Conservation (phyloP, 805 yeast genomes). For the Yarrowia divulgata region DNA sequence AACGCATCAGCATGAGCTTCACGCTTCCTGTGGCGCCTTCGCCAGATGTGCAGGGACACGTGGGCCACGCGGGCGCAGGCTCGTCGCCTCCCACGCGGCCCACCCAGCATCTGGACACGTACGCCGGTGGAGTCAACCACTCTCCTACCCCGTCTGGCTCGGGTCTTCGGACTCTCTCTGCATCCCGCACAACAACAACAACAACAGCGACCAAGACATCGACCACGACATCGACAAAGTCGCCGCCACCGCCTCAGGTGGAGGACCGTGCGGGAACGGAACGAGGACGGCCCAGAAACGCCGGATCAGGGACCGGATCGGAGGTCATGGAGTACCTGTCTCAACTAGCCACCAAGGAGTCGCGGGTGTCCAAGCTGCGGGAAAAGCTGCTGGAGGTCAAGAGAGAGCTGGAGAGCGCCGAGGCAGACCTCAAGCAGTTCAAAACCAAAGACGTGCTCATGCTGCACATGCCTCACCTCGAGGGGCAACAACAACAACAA, state of each 20-base stretch:
- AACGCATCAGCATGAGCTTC: conserved; percentile 36
- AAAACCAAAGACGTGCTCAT: conserved; percentile 45
- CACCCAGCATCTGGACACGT: conserved; percentile 2
- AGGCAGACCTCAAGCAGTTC: conserved; percentile 49
- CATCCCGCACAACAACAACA: background rate
- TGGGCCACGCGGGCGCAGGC: background rate
- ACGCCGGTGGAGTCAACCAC: conserved; percentile 1
- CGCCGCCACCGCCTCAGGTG: conserved; percentile 18
- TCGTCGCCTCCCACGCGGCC: conserved; percentile 11
- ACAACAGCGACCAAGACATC: too few relatives aligned
- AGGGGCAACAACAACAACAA: conserved; percentile 17
- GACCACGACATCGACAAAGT: conserved; percentile 7
- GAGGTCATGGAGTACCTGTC: conserved; percentile 45
- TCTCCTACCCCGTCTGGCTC: conserved; percentile 26
- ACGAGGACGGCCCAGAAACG: background rate
- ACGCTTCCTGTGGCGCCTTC: conserved; percentile 34
- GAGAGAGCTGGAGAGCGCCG: conserved; percentile 50
- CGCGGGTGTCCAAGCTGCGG: conserved; percentile 51
- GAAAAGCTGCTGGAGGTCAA: conserved; percentile 47
- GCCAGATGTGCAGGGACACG: background rate
- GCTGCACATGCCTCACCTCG: conserved; percentile 32
- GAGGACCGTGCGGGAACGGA: background rate
- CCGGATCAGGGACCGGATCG: conserved; percentile 18
- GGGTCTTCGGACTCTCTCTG: conserved; percentile 15
- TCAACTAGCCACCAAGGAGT: conserved; percentile 52